Evolutionary conservation across 768 basidiomycete species (phyloP).

Genomic region (Macrolepiota albuminosa): DNA sequence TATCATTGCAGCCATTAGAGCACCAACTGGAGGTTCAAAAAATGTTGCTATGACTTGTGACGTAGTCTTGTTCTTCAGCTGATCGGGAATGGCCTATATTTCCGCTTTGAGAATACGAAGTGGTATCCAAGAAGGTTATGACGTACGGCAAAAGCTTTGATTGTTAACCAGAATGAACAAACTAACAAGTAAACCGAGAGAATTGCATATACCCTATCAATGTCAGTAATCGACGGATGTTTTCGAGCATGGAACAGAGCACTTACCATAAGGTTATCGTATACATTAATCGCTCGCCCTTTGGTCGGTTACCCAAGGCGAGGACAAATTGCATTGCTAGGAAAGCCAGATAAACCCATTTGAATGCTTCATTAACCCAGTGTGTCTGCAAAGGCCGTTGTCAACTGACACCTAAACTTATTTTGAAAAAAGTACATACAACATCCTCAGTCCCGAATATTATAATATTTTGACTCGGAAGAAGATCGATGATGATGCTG

Average conservation of each 20-base stretch:
- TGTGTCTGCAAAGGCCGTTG: conserved; percentile 53
- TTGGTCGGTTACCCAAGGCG: conserved; percentile 75
- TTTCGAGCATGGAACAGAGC: background rate
- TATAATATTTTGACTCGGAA: conserved; percentile 47
- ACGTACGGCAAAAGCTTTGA: conserved; percentile 69
- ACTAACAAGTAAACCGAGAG: conserved; percentile 80
- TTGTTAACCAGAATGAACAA: conserved; percentile 83
- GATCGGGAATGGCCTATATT: conserved; percentile 46
- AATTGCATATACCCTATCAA: conserved; percentile 74
- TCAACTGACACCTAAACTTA: background rate
- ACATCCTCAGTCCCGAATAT: conserved; percentile 71
- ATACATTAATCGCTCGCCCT: conserved; percentile 79
- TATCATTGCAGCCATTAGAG: conserved; percentile 80
- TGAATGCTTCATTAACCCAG: conserved; percentile 78
- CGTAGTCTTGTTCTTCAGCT: conserved; percentile 44
- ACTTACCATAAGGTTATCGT: conserved; percentile 67
- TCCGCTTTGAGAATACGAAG: background rate
- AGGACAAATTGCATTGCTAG: conserved; percentile 69
- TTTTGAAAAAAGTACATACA: conserved; percentile 38
- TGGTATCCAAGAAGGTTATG: background rate
- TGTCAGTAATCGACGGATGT: conserved; percentile 5
- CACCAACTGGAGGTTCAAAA: conserved; percentile 72
- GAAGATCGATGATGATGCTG: conserved; percentile 88
- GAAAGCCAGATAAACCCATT: conserved; percentile 86
- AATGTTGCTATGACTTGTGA: conserved; percentile 52